These are phyloP conservation scores for Erythrophleum ivorense DNA, from an alignment of 331 rosid species.

Conservation along the genomic window DNA sequence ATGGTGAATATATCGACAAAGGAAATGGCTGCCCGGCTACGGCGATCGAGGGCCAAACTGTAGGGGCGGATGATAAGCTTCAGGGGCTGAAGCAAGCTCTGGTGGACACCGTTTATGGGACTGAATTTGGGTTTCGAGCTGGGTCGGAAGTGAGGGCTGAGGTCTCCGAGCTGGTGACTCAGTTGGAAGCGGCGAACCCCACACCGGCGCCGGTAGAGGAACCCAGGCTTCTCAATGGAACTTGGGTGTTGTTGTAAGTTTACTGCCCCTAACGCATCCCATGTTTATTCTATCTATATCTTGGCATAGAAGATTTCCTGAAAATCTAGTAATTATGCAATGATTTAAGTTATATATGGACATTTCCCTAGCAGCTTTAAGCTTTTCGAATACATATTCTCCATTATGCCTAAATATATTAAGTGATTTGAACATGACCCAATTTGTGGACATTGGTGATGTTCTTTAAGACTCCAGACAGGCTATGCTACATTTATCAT, in stretches of 20 bases:
- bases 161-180: constrained; percentile 81
- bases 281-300: neutral
- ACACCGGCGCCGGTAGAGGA: constrained; percentile 71
- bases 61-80: constrained; percentile 46
- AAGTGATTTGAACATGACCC: neutral
- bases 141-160: constrained; percentile 87
- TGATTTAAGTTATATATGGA: neutral
- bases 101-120: constrained; percentile 82
- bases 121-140: constrained; percentile 83
- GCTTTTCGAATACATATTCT: constrained; percentile 7
- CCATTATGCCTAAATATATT: neutral
- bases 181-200: constrained; percentile 88
- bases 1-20: constrained; percentile 32
- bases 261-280: neutral
- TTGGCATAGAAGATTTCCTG: neutral
- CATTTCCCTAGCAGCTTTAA: neutral
- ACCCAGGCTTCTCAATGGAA: constrained; percentile 73
- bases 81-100: constrained; percentile 73
- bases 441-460: neutral
- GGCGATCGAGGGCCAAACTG: constrained; percentile 29
- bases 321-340: neutral
- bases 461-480: neutral
- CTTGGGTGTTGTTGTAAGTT: constrained; percentile 94
- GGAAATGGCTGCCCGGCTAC: constrained; percentile 57
- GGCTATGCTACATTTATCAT: neutral